A percentile compares a stretch with the other conserved stretches of the same genome.
Evolutionary conservation across 495 filamentous ascomycete species (phyloP).

Genomic region (Talaromyces nanjingensis): DNA sequence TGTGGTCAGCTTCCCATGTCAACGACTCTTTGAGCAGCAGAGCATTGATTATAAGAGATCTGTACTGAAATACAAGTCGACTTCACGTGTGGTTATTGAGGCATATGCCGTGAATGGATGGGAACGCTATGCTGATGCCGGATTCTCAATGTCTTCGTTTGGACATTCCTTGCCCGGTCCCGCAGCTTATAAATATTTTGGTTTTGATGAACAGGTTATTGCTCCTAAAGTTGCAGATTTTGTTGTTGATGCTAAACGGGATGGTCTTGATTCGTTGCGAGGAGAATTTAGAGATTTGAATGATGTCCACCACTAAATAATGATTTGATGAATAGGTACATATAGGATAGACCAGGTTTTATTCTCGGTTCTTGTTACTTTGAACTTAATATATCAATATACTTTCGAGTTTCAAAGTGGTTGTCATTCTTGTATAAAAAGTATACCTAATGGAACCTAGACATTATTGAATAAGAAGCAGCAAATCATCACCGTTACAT

Average conservation of each 20-base stretch:
- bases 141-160: slow-evolving; percentile 39
- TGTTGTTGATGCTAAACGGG: slow-evolving; percentile 24
- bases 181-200: slow-evolving; percentile 47
- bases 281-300: slow-evolving; percentile 34
- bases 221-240: slow-evolving; percentile 37
- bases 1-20: slow-evolving; percentile 49
- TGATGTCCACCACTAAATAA: neutral
- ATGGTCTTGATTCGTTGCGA: slow-evolving; percentile 22
- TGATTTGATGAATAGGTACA: neutral
- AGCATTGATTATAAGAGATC: slow-evolving; percentile 38
- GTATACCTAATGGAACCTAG: too few relatives aligned
- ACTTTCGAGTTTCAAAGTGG: too few relatives aligned
- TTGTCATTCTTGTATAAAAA: too few relatives aligned
- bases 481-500: too few relatives aligned
- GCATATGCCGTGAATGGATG: slow-evolving; percentile 49
- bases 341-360: neutral
- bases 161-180: slow-evolving; percentile 39
- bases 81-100: slow-evolving; percentile 47
- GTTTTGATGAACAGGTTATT: slow-evolving; percentile 39
- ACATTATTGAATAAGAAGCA: too few relatives aligned
- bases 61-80: slow-evolving; percentile 26
- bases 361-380: neutral
- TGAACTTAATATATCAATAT: too few relatives aligned
- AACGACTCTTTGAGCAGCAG: slow-evolving; percentile 47
- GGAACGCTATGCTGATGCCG: slow-evolving; percentile 53